Evolutionary conservation across 768 basidiomycete genomes (phyloP), one percentile per base, ranked within the genome.

Genomic region (Suillus discolor): DNA sequence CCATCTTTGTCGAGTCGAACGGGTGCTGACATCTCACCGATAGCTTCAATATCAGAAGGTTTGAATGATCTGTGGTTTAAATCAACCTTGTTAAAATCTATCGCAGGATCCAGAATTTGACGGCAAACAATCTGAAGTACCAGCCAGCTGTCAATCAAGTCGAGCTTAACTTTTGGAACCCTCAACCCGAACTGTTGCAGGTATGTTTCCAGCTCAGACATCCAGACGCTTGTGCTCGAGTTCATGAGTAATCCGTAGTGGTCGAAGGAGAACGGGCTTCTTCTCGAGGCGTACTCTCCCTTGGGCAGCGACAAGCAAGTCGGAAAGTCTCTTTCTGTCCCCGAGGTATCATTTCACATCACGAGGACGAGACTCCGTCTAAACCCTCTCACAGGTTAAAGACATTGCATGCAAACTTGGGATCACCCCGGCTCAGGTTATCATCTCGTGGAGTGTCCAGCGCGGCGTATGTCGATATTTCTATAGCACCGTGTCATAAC

Each of bases 241-340:
- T 25, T 60, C 25, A 60, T 2, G 8, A 60, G 28, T 4, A 8
- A 42, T 60, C 3, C 28, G 1, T 62, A 89, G 87, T 93, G 89
- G 89, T 79, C 90, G 2, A 87, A 87, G 73, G 85, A 87, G 55
- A 84, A 89, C 65, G 79, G 80, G 20, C 71, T 93, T 23, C 80
- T 92, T 16, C 82, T 92, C 4, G 87, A 92, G 71, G 90, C 92
- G 13, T 93, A 91, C 77, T 93, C 91, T 15, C 91, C 91, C 2
- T 81, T 93, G 3, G 91, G 91, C 59, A 85, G 90, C 67, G 80
- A 77, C 60, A 79, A 83, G 53, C 84, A 83, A 69, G 89, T 91
- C 9, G 79, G 82, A 64, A 80, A 85, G 65, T 82, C 83, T 9
- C 83, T 92, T 57, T 71, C 80, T n/a, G 77, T 88, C 41, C 87